A percentile compares a stretch with the other conserved stretches of the same genome.
Conservation (phyloP, 768 basidiomycete species). For the Serendipita sp. region DNA sequence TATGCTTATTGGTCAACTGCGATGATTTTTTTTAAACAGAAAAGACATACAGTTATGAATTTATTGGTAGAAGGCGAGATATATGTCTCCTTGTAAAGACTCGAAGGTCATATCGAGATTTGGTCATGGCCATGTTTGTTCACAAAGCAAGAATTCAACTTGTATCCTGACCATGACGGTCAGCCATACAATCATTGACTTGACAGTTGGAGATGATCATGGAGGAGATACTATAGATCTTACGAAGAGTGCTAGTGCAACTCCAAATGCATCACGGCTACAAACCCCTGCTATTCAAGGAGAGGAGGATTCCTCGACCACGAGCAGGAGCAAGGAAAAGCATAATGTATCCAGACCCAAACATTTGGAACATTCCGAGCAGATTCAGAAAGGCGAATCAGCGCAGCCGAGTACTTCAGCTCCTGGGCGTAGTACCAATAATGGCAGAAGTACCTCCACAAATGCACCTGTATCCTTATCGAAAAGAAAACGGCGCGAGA, state of each 20-base stretch:
- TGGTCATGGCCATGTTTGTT: no score
- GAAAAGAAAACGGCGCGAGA: conserved; percentile 1
- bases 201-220: background rate
- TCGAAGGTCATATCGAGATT: no score
- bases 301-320: no score
- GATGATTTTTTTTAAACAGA: no score
- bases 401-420: no score
- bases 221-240: background rate
- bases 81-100: no score
- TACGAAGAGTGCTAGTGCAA: background rate
- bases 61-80: no score
- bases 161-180: background rate
- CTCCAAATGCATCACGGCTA: background rate
- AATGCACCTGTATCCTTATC: background rate
- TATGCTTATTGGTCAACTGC: no score
- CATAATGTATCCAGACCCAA: background rate
- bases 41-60: no score
- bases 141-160: background rate
- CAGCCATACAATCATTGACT: background rate
- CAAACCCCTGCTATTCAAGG: background rate
- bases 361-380: background rate
- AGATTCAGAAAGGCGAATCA: background rate
- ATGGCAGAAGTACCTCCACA: background rate
- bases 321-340: no score
- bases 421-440: background rate